Evolutionary conservation across 306 rosid species (phyloP), one percentile per base, ranked within the genome.

Genomic region (Prunus mira): DNA sequence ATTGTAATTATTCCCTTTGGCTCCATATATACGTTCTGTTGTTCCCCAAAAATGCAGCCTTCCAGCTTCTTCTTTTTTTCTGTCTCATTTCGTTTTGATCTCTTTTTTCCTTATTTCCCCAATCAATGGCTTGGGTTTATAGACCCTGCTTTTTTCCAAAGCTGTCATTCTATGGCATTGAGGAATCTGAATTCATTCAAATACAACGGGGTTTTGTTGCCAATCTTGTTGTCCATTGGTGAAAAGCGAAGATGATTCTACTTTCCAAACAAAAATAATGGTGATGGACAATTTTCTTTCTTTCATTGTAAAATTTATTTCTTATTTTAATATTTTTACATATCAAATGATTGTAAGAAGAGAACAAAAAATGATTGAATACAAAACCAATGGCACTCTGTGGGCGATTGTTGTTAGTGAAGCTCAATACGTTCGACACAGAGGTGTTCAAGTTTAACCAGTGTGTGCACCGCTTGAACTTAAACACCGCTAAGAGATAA

Each of bases 91-190:
- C 30, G 64, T 34, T 34, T 34, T 34, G 7, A 13, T 24, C 18
- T 28, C 19, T 46, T 41, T 56, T 69, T 69, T 14, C 71, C 81
- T 71, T 45, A 55, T 72, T 79, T 65, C n/a, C 54, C 68, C 76
- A 71, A 78, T 78, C 58, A 78, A 57, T 8, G 19, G 1, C 61
- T 24, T 60, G 22, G 52, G n/a, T 58, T 41, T 77, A 3, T 22
- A 18, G 52, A 30, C 43, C 71, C 7, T 62, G 70, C 77, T 24
- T 78, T 78, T 78, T 71, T 19, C 76, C 56, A 70, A 61, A 78
- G 65, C 66, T 71, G 67, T 70, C 50, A 18, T 51, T 58, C 20
- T n/a, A 34, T 49, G 66, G 57, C 72, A 50, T 24, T 45, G 43
- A 72, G 25, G 76, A 72, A 41, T 72, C 76, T 15, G 18, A n/a